A percentile compares a stretch with the other conserved stretches of the same genome.
These are phyloP conservation scores for Fusarium mangiferae DNA, from an alignment of 2,329 filamentous ascomycete genomes.

Conservation along the genomic window DNA sequence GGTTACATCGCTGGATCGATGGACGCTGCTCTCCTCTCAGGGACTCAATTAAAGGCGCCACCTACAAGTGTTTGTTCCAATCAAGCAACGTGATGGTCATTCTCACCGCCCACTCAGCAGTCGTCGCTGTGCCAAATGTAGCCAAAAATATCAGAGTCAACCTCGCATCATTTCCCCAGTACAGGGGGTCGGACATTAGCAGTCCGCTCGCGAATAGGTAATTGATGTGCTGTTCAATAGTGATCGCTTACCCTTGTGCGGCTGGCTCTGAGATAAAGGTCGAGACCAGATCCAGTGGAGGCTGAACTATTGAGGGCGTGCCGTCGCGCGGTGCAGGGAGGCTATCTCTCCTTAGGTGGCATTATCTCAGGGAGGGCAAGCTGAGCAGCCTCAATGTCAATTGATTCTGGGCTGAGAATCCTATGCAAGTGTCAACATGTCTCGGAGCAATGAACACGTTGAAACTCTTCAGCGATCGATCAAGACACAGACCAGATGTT, in stretches of 20 bases:
- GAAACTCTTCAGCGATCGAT: conserved; percentile 7
- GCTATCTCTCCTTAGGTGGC: neutral
- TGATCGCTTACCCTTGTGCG: conserved; percentile 7
- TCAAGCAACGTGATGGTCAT: conserved; percentile 5
- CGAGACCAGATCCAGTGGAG: conserved; percentile 16
- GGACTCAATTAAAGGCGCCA: conserved; percentile 21
- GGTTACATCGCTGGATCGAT: conserved; percentile 36
- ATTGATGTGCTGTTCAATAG: conserved; percentile 4
- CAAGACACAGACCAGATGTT: conserved; percentile 14
- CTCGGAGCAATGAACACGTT: conserved; percentile 17
- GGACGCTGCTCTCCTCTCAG: conserved; percentile 2
- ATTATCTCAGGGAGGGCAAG: neutral
- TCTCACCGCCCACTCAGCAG: conserved; percentile 17
- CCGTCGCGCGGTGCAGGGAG: conserved; percentile 13
- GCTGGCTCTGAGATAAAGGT: conserved; percentile 9
- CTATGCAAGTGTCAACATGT: conserved; percentile 6
- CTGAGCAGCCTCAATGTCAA: conserved; percentile 2
- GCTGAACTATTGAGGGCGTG: conserved; percentile 24
- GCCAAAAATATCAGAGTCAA: conserved; percentile 36
- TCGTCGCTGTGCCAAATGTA: conserved; percentile 3
- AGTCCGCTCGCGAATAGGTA: conserved; percentile 1
- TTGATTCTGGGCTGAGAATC: neutral
- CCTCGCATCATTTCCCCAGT: conserved; percentile 31
- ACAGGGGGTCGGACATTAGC: conserved; percentile 35
- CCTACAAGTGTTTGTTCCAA: conserved; percentile 27